Conservation (phyloP, 768 basidiomycete species). For the Baorangia bicolor region DNA sequence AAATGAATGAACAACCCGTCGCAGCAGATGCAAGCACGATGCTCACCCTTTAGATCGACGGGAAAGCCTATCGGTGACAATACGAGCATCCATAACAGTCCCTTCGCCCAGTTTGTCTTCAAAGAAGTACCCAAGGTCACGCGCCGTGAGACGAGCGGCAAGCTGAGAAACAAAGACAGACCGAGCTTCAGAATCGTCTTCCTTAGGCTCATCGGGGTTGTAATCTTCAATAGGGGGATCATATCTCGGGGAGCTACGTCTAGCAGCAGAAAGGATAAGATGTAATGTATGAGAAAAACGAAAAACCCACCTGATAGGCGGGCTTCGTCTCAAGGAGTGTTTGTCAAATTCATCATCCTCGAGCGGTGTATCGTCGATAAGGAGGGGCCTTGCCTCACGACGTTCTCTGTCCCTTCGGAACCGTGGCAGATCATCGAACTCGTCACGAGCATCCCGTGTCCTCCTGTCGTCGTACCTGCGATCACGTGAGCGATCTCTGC, state of each 20-base stretch:
- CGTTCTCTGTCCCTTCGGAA: slow-evolving; percentile 43
- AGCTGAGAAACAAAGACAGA: slow-evolving; percentile 99
- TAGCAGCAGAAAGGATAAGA: slow-evolving; percentile 28
- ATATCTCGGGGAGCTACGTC: slow-evolving; percentile 71
- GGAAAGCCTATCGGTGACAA: slow-evolving; percentile 93
- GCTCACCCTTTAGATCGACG: slow-evolving; percentile 96
- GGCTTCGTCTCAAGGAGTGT: slow-evolving; percentile 35
- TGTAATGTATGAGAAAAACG: slow-evolving; percentile 4
- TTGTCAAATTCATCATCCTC: slow-evolving; percentile 34
- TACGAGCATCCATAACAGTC: slow-evolving; percentile 91
- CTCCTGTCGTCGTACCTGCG: slow-evolving; percentile 53
- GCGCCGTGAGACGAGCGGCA: slow-evolving; percentile 92
- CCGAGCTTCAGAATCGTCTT: slow-evolving; percentile 97
- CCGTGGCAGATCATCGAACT: slow-evolving; percentile 56
- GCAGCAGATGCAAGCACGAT: background rate
- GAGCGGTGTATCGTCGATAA: slow-evolving; percentile 40
- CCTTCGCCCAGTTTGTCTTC: slow-evolving; percentile 95
- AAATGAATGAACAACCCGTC: slow-evolving; percentile 5
- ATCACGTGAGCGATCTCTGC: slow-evolving; percentile 52
- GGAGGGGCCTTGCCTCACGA: slow-evolving; percentile 40
- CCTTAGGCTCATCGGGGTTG: slow-evolving; percentile 85
- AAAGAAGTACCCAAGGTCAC: slow-evolving; percentile 98
- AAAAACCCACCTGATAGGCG: slow-evolving; percentile 46
- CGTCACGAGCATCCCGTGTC: slow-evolving; percentile 51
- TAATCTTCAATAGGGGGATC: slow-evolving; percentile 67